Base-by-base conservation (phyloP, 2,329 filamentous ascomycete species). In the Fusarium fracticaudum region DNA sequence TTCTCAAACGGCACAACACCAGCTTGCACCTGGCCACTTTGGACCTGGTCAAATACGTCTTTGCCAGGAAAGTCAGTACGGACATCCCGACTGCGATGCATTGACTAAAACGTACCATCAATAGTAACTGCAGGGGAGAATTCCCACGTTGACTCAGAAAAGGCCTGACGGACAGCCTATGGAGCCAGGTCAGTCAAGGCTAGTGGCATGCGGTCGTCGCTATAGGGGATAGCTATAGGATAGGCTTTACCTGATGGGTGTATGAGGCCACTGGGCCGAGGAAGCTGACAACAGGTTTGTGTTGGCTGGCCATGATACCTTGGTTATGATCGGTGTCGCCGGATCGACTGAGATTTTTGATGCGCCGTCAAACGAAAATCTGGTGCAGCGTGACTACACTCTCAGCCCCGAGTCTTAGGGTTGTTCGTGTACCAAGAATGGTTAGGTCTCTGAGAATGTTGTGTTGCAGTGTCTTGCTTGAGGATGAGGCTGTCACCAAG, bases 1-100 rank as follows among this genome's bases (percentile, higher is more conserved):
- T 99, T 99, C 81, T 98, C 96, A 83, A 98, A 95, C 12, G 96
- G 96, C 4, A 98, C 93, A 38, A 98, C 93, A 75, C 95, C 96
- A 64, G 91, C 91, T 60, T 88, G 83, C 2, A 90, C 90, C 50
- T 85, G 80, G 66, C 89, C 88, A 43, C 87, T 86, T 79, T 97
- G 94, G 11, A 98, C 93, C 22, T 91, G 88, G 58, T 91, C 87
- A 82, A 98, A 98, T 77, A 97, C 91, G 80, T 96, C 94, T 92
- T 73, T 58, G 31, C 44, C 62, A 60, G 29, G 47, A 43, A 48
- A 29, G 63, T 76, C 48, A 75, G 67, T 40, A 41, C 29, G 35
- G 50, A 18, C 33, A 67, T 24, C 29, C 33, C 44, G 48, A 35
- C 22, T 33, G 22, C 12, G 26, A 48, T 51, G 38, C 48, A 58